Base-by-base conservation (phyloP, 768 basidiomycete genomes). In the Tricholoma saponaceum region DNA sequence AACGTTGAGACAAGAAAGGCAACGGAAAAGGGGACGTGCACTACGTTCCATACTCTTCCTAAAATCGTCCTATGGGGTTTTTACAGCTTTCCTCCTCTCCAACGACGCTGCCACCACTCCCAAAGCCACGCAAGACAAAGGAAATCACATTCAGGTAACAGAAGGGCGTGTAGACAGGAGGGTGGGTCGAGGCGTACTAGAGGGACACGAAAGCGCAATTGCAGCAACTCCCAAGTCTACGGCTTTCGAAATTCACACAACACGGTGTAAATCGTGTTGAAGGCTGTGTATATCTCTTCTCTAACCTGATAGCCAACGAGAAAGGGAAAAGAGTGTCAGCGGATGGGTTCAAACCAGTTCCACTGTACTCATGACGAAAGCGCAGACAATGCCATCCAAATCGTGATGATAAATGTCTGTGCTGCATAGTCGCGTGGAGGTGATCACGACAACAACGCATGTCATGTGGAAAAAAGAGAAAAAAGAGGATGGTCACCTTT, bases 181-280 rank as follows among this genome's bases (percentile, higher is more conserved):
- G 59, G 47, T 58, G 58, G 53, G 64, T 23, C 20, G 33, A 20
- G 10, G 26, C 30, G 37, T 9, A 13, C n/a, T 16, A 59, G 50
- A 55, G 51, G 44, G 51, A 37, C 56, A 56, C 30, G 46, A 49
- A 30, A 54, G 37, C 25, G 43, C 25, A 44, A 53, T 13, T 50
- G 18, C 54, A 28, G 20, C 46, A 39, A 32, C 30, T 5, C 51
- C n/a, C 12, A 46, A 28, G 25, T 66, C 79, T 74, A 90, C 47
- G 91, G 92, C 75, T 93, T 95, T 72, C 90, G 83, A 81, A 92
- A 95, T 70, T 95, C 94, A 80, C 89, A 91, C 62, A 99, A 73
- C 79, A 98, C 96, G 58, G 96, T 96, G 74, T 99, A 99, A 58
- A 99, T 99, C 58, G 93, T 93, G 78, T 98, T 98, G 87, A 99